These are phyloP conservation scores for Quercus ilex DNA, from an alignment of 306 rosid genomes.

Conservation along the genomic window DNA sequence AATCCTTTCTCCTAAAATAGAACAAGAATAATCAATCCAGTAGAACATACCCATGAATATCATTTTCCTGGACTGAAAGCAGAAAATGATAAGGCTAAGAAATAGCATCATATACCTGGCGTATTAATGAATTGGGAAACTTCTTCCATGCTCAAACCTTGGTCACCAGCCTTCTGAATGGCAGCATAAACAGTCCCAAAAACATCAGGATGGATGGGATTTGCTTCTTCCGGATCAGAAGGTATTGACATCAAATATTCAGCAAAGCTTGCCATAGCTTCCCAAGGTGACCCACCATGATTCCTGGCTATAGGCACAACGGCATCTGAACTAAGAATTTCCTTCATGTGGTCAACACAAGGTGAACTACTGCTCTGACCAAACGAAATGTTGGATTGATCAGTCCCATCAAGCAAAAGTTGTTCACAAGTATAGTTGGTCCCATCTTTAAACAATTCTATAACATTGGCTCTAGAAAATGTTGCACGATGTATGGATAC, in stretches of 20 bases:
- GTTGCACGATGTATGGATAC: conserved; percentile 41
- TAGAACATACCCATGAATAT: conserved; percentile 3
- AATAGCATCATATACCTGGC: conserved; percentile 53
- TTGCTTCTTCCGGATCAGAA: conserved; percentile 40
- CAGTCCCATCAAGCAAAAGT: conserved; percentile 22
- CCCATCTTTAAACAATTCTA: conserved; percentile 50
- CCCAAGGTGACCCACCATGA: conserved; percentile 61
- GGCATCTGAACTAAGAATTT: conserved; percentile 35
- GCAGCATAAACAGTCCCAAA: conserved; percentile 64
- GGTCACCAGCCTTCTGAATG: conserved; percentile 85
- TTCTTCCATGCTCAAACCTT: conserved; percentile 80
- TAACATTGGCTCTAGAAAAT: conserved; percentile 49
- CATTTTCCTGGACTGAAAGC: conserved; percentile 8
- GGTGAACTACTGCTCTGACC: conserved; percentile 24
- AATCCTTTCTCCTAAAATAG: conserved; percentile 55
- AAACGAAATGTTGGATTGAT: conserved; percentile 11
- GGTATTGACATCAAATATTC: conserved; percentile 32
- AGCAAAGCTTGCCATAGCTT: conserved; percentile 71
- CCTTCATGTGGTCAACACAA: conserved; percentile 38
- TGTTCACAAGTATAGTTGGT: conserved; percentile 30
- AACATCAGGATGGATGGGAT: conserved; percentile 51
- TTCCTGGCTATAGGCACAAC: conserved; percentile 31
- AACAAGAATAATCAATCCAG: conserved; percentile 10
- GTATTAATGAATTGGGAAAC: conserved; percentile 51
- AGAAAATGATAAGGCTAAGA: conserved; percentile 3